Base-by-base conservation (phyloP, 2,329 filamentous ascomycete genomes). In the Fusarium buxicola region DNA sequence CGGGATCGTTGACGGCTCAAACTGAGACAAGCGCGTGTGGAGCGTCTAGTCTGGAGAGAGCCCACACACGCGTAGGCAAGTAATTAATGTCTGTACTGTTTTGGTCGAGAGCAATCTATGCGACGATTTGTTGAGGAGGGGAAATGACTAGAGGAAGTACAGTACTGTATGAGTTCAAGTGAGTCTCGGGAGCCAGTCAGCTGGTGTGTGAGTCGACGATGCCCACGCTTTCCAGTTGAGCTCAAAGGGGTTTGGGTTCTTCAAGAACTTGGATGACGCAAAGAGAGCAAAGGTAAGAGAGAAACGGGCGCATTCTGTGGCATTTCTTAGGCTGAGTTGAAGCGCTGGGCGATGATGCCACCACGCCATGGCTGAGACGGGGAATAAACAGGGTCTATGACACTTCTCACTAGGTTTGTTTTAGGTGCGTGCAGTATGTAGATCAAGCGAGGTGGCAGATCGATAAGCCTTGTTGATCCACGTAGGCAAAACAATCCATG, bases 391-490 rank as follows among this genome's bases (percentile, higher is more conserved):
- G 35, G 32, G 31, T 18, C 36, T 48, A 41, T 31, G 35, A 11
- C 44, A 18, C 34, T 18, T 36, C 30, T 47, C n/a, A 25, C n/a
- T 40, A 25, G 38, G 24, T 13, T 39, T 40, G 35, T 39, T 51
- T 34, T 45, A 41, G 31, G 38, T 49, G 18, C n/a, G 36, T 28
- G 32, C 39, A 34, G 54, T 9, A 45, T 45, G 57, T 16, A 58
- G 44, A 58, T 44, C 55, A 31, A 48, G 28, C 25, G 54, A 62
- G 41, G 55, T 39, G 44, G 41, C 46, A 65, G 61, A 54, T 65
- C 61, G 39, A 65, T 65, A 35, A 45, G 62, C 28, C 38, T 51
- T 45, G 16, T 55, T 66, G 47, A 55, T 63, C 49, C 49, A 52
- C 31, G 27, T 58, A 11, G 28, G 28, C 15, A 44, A n/a, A 34